phyloP scores from a whole-genome alignment of 1,284 basidiomycete species.

The Cerioporus squamosus region DNA sequence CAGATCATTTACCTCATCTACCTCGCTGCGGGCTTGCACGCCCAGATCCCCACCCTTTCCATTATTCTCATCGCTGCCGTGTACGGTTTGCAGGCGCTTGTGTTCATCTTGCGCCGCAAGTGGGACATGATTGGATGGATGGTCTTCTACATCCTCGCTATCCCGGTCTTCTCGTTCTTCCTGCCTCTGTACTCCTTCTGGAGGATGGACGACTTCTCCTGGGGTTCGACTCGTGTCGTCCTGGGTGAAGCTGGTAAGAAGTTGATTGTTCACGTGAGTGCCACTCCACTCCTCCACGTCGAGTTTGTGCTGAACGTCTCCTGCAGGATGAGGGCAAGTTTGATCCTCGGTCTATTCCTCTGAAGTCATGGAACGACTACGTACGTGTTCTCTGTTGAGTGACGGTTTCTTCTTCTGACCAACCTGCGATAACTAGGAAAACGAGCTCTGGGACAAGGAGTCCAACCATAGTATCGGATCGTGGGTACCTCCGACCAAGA shows the following conservation, averaged over 20 bases:
- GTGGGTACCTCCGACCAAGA: slow-evolving; percentile 75
- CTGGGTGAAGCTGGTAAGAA: slow-evolving; percentile 96
- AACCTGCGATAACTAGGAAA: slow-evolving; percentile 59
- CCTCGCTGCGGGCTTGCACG: slow-evolving; percentile 65
- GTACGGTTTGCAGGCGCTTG: slow-evolving; percentile 89
- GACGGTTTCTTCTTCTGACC: not conserved
- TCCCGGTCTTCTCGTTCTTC: slow-evolving; percentile 91
- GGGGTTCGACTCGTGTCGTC: slow-evolving; percentile 95
- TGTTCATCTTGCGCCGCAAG: slow-evolving; percentile 86
- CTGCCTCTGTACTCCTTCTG: slow-evolving; percentile 98
- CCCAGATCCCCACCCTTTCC: slow-evolving; percentile 76
- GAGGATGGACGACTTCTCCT: slow-evolving; percentile 99
- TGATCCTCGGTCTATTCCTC: slow-evolving; percentile 88
- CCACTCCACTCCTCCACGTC: slow-evolving; percentile 5
- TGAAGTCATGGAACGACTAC: slow-evolving; percentile 97
- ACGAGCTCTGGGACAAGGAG: slow-evolving; percentile 97
- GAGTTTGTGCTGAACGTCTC: slow-evolving; percentile 8
- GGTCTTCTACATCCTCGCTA: slow-evolving; percentile 94
- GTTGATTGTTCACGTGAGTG: slow-evolving; percentile 87
- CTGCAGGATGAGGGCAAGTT: slow-evolving; percentile 94
- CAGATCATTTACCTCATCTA: slow-evolving; percentile 90
- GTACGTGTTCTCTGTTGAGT: slow-evolving; percentile 42
- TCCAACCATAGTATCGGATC: slow-evolving; percentile 90
- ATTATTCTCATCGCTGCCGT: slow-evolving; percentile 93
- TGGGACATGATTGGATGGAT: slow-evolving; percentile 99